Percentiles rank a stretch among this genome's conserved stretches.
Evolutionary conservation across 768 basidiomycete species (phyloP).

Genomic region (Pisolithus sp.): DNA sequence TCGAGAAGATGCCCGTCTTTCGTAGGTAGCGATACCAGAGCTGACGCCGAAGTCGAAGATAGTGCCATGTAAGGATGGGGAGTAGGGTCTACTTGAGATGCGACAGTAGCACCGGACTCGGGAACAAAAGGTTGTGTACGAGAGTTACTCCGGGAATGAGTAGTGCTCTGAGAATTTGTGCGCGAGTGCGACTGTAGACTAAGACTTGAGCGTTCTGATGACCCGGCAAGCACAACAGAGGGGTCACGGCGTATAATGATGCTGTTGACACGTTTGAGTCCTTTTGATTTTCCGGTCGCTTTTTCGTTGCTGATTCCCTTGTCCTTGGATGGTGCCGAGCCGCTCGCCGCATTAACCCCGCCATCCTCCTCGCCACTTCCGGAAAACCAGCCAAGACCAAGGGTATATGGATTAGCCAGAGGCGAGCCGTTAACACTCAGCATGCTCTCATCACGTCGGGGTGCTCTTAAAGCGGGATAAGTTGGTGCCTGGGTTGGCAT

Average conservation of each 20-base stretch:
- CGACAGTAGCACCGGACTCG: slow-evolving; percentile 11
- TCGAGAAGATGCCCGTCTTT: slow-evolving; percentile 76
- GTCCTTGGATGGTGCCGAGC: slow-evolving; percentile 5
- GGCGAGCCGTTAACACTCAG: slow-evolving; percentile 81
- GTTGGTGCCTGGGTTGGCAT: slow-evolving; percentile 39
- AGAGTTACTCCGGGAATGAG: slow-evolving; percentile 41
- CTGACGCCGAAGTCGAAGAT: slow-evolving; percentile 34
- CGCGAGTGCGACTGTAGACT: slow-evolving; percentile 34
- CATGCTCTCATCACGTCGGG: slow-evolving; percentile 71
- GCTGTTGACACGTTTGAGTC: slow-evolving; percentile 43
- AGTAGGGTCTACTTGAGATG: slow-evolving; percentile 1
- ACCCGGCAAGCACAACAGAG: slow-evolving; percentile 33
- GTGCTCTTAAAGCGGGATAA: slow-evolving; percentile 51
- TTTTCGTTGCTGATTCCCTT: slow-evolving; percentile 22
- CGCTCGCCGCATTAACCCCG: background rate
- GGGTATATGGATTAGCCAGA: slow-evolving; percentile 68
- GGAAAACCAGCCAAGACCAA: slow-evolving; percentile 56
- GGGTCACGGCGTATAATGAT: slow-evolving; percentile 60
- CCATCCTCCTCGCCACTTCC: slow-evolving; percentile 25
- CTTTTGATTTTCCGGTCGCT: slow-evolving; percentile 13
- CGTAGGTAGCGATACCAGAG: slow-evolving; percentile 71
- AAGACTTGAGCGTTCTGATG: slow-evolving; percentile 18
- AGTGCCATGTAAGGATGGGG: background rate
- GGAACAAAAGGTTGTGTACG: slow-evolving; percentile 16
- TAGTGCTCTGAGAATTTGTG: slow-evolving; percentile 46